Percentiles rank a stretch among this genome's conserved stretches.
Evolutionary conservation across 2,329 filamentous ascomycete genomes (phyloP).

Genomic region (Exophiala phaeomuriformis): DNA sequence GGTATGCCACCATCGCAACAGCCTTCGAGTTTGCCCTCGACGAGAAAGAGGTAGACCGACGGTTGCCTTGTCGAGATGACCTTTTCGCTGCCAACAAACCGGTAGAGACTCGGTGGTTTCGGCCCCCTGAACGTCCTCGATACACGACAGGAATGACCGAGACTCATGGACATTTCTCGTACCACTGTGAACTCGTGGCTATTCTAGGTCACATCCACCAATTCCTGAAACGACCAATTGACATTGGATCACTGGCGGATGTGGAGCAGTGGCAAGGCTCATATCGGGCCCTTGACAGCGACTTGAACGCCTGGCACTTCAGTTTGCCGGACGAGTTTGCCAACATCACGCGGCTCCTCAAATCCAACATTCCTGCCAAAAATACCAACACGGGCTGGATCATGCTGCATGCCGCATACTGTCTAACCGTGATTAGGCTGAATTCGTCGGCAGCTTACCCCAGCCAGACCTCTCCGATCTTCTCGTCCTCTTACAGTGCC

Average conservation of each 20-base stretch:
- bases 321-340: conserved; percentile 75
- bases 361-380: conserved; percentile 56
- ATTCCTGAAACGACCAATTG: conserved; percentile 81
- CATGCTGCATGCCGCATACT: conserved; percentile 84
- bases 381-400: conserved; percentile 75
- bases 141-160: conserved; percentile 63
- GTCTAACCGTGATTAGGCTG: conserved; percentile 82
- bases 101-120: conserved; percentile 80
- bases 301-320: conserved; percentile 75
- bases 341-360: conserved; percentile 72
- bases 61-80: conserved; percentile 78
- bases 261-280: conserved; percentile 85
- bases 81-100: conserved; percentile 75
- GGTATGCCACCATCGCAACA: conserved; percentile 83
- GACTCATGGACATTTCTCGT: conserved; percentile 78
- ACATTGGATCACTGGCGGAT: conserved; percentile 74
- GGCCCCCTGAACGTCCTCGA: conserved; percentile 49
- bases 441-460: conserved; percentile 92
- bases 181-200: conserved; percentile 82
- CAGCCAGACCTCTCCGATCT: conserved; percentile 78
- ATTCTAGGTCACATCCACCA: conserved; percentile 82
- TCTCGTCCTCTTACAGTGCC: conserved; percentile 80
- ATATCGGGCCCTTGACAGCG: conserved; percentile 76
- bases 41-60: conserved; percentile 82
- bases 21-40: conserved; percentile 87